Percentiles rank a stretch among this genome's conserved stretches.
These are phyloP conservation scores for Sclerotinia nivalis DNA, from an alignment of 2,329 filamentous ascomycete species.

Conservation along the genomic window DNA sequence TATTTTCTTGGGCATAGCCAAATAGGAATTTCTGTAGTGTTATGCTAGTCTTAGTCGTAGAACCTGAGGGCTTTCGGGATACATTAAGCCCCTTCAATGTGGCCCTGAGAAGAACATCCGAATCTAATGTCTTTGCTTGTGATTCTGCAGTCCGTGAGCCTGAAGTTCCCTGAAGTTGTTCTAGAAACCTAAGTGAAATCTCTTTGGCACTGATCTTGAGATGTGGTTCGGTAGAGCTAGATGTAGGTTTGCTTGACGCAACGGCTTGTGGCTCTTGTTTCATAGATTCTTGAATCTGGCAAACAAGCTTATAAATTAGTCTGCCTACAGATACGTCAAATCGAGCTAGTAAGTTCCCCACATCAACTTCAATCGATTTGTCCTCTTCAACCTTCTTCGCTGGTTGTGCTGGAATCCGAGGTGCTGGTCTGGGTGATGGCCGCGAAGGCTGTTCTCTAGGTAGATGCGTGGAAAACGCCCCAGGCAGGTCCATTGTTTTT, in stretches of 20 bases:
- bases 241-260: constrained; percentile 20
- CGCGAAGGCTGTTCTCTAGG: constrained; percentile 17
- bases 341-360: constrained; percentile 37
- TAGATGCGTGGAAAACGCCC: constrained; percentile 57
- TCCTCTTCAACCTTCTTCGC: constrained; percentile 13
- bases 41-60: constrained; percentile 34
- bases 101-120: constrained; percentile 39
- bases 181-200: constrained; percentile 40
- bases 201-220: constrained; percentile 34
- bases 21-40: constrained; percentile 59
- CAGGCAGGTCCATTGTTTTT: constrained; percentile 56
- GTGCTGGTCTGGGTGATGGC: neutral
- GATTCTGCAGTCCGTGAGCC: constrained; percentile 25
- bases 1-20: constrained; percentile 62
- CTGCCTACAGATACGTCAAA: constrained; percentile 42
- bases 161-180: constrained; percentile 38
- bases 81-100: constrained; percentile 37
- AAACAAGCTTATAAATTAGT: constrained; percentile 38
- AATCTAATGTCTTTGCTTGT: constrained; percentile 20
- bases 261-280: constrained; percentile 26
- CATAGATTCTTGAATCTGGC: constrained; percentile 34
- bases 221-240: constrained; percentile 21
- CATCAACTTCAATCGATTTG: constrained; percentile 35
- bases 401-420: neutral
- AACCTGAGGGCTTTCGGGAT: constrained; percentile 25